A percentile compares a stretch with the other conserved stretches of the same genome.
Evolutionary conservation across 31 red algal genomes (phyloP).

Genomic region (Endocladia muricata): DNA sequence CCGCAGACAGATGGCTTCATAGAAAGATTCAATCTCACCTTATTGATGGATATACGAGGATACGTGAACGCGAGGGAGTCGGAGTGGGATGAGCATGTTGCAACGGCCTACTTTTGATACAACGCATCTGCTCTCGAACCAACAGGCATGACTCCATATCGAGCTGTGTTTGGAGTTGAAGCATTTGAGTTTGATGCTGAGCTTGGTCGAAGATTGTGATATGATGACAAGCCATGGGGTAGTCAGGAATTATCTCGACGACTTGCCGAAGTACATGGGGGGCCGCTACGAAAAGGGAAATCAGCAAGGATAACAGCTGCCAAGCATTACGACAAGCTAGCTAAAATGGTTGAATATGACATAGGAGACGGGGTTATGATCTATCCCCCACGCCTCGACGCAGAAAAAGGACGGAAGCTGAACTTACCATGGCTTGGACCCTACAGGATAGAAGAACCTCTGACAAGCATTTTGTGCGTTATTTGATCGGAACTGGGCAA

Average conservation of each 20-base stretch:
- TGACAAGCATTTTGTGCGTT: not conserved
- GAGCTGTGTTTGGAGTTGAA: slow-evolving; percentile 22
- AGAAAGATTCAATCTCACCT: slow-evolving; percentile 32
- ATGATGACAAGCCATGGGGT: too few relatives aligned
- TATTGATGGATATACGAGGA: not conserved
- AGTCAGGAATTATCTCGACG: not conserved
- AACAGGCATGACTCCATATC: slow-evolving; percentile 14
- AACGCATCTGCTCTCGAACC: not conserved
- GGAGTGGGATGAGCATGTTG: slow-evolving; percentile 21
- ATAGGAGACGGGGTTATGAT: not conserved
- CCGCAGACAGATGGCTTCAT: slow-evolving; percentile 36
- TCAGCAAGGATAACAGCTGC: not conserved
- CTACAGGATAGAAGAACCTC: not conserved
- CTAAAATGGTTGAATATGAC: not conserved
- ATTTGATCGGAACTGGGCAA: not conserved
- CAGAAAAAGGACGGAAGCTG: not conserved
- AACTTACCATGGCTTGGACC: not conserved
- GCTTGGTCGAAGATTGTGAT: not conserved
- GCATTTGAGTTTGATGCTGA: slow-evolving; percentile 10
- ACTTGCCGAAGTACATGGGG: not conserved
- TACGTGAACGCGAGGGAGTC: not conserved
- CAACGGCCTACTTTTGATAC: slow-evolving; percentile 17
- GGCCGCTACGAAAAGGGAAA: not conserved
- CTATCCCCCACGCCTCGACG: not conserved
- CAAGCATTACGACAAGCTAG: not conserved